These are phyloP conservation scores for Penicillium fuscoglaucum DNA, from an alignment of 2,329 filamentous ascomycete genomes.

Conservation along the genomic window DNA sequence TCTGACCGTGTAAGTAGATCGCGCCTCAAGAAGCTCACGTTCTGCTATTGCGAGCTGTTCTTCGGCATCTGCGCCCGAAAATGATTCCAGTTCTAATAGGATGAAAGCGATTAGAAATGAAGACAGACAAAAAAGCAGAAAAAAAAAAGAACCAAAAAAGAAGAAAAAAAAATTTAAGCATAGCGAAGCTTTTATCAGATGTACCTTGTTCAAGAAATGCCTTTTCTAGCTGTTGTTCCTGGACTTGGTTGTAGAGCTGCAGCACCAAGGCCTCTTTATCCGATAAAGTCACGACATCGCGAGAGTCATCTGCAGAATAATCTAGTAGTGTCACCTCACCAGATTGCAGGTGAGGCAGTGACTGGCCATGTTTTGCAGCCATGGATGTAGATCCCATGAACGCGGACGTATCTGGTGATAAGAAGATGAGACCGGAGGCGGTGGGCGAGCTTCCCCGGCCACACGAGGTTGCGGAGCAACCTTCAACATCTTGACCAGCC, in stretches of 20 bases:
- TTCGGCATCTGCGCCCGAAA: constrained; percentile 54
- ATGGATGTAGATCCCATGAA: constrained; percentile 36
- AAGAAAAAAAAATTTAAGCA: neutral
- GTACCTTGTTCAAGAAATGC: constrained; percentile 59
- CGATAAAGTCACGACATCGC: constrained; percentile 59
- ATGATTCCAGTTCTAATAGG: constrained; percentile 35
- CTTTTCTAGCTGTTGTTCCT: constrained; percentile 70
- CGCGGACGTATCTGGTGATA: constrained; percentile 34
- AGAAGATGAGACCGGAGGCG: constrained; percentile 21
- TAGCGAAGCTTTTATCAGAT: constrained; percentile 5
- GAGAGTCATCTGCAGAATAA: constrained; percentile 46
- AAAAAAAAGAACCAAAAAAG: neutral
- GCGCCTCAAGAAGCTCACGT: constrained; percentile 67
- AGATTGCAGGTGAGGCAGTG: constrained; percentile 34
- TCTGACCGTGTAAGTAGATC: constrained; percentile 67
- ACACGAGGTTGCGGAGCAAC: constrained; percentile 6
- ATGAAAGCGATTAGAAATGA: constrained; percentile 4
- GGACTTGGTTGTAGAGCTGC: constrained; percentile 68
- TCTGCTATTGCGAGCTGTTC: constrained; percentile 57
- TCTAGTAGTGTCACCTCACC: constrained; percentile 40
- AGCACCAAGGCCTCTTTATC: constrained; percentile 66
- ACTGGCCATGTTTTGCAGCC: constrained; percentile 35
- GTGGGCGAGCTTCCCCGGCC: constrained; percentile 20
- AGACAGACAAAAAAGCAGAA: neutral
- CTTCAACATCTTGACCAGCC: constrained; percentile 3